Evolutionary conservation across 2,329 filamentous ascomycete species (phyloP), one percentile per base, ranked within the genome.

Genomic region (Neonectria sp.): DNA sequence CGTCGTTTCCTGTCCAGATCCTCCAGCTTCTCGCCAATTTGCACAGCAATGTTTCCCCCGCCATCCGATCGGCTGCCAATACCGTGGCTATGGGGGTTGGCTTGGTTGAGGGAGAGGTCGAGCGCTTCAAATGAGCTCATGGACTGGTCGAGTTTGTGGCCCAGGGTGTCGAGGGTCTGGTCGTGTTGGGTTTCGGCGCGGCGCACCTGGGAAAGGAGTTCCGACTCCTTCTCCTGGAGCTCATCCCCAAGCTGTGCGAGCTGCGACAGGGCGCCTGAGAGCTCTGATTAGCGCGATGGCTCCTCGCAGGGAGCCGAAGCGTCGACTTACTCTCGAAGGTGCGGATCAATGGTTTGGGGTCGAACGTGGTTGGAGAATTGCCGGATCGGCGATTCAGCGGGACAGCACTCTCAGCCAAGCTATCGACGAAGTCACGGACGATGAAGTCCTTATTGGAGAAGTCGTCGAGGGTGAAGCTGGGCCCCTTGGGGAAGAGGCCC

Each of bases 361-460:
- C 96, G 83, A 99, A 99, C 5, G 86, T 83, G 68, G 87, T 86
- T 78, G 85, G 86, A 68, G 84, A 85, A 70, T 89, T 87, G 8
- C 89, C 91, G 15, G 95, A 98, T 67, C 93, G 92, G 60, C 96
- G 93, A 77, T 91, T 93, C 25, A 88, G 86, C n/a, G 93, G 91
- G 40, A 94, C 89, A 25, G 94, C 93, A 73, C 87, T 93, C 70
- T 98, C 95, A 57, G 95, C 96, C 65, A 99, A 90, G 58, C 92
- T 90, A 80, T 99, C 97, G 75, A 99, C 92, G 79, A 99, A 99
- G 83, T 99, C 96, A 77, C 97, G 95, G 72, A 98, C 95, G 70
- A 98, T 98, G 78, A 98, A 99, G 83, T 98, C 96, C 76, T 93
- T 93, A 79, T 87, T 93, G 64, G 93, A 93, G 82, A 95, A 94